Conservation (phyloP, 768 basidiomycete genomes). For the Dioszegia aurantiaca region DNA sequence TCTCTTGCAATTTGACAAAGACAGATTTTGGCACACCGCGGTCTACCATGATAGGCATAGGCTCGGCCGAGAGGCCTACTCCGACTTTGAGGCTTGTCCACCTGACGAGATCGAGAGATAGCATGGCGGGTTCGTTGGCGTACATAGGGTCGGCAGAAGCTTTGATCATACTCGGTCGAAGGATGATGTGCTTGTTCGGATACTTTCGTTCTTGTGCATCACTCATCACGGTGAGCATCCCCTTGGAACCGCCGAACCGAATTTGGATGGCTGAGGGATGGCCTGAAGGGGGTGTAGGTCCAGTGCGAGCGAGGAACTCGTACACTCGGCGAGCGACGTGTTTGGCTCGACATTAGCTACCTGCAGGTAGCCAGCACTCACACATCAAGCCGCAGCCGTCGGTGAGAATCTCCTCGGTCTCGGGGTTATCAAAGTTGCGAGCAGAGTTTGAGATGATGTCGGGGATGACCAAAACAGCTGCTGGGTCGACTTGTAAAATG, state of each 20-base stretch:
- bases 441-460: conserved; percentile 29
- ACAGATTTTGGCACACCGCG: conserved; percentile 26
- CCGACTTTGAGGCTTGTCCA: conserved; percentile 26
- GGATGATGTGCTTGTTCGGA: conserved; percentile 30
- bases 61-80: conserved; percentile 29
- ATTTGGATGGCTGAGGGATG: conserved; percentile 37
- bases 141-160: conserved; percentile 12
- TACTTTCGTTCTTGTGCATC: conserved; percentile 13
- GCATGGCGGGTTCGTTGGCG: conserved; percentile 27
- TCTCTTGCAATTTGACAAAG: conserved; percentile 21
- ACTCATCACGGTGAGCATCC: conserved; percentile 41
- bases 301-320: conserved; percentile 1
- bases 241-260: conserved; percentile 38
- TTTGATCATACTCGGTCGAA: conserved; percentile 43
- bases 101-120: conserved; percentile 30
- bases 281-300: conserved; percentile 9
- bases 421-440: conserved; percentile 1
- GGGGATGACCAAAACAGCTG: conserved; percentile 13
- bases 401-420: conserved; percentile 38
- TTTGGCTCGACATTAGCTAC: conserved; percentile 19
- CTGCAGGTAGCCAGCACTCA: conserved; percentile 9
- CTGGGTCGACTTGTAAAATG: conserved; percentile 9
- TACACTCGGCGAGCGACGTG: conserved; percentile 25
- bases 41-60: conserved; percentile 33
- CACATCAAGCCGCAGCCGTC: conserved; percentile 48